Evolutionary conservation across 2,329 filamentous ascomycete species (phyloP).

Genomic region (Triangularia setosa): DNA sequence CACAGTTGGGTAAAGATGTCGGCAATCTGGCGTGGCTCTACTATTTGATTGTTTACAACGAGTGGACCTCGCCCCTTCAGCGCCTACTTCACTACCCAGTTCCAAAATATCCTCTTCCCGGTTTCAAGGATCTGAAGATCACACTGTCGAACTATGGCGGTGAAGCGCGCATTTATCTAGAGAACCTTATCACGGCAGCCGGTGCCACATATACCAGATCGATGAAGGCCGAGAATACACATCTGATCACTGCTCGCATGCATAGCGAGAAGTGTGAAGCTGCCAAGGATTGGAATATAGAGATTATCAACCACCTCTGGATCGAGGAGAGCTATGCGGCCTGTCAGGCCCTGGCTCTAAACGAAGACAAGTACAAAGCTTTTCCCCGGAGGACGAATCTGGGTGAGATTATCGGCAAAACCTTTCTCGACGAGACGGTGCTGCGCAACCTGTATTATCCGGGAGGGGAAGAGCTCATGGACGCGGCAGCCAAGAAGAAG

Average conservation of each 20-base stretch:
- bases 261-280: conserved; percentile 91
- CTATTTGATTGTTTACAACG: conserved; percentile 80
- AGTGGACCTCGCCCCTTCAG: conserved; percentile 80
- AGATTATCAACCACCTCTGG: conserved; percentile 93
- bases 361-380: conserved; percentile 72
- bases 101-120: conserved; percentile 70
- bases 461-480: conserved; percentile 50
- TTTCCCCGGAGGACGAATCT: conserved; percentile 89
- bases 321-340: conserved; percentile 95
- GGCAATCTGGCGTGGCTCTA: conserved; percentile 94
- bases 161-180: conserved; percentile 86
- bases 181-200: conserved; percentile 80
- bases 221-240: conserved; percentile 92
- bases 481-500: conserved; percentile 43
- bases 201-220: conserved; percentile 92
- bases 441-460: conserved; percentile 66
- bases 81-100: conserved; percentile 88
- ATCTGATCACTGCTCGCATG: conserved; percentile 86
- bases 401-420: conserved; percentile 88
- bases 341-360: conserved; percentile 70
- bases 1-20: conserved; percentile 73
- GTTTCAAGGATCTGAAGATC: conserved; percentile 72
- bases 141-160: conserved; percentile 96
- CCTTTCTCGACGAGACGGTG: conserved; percentile 63
- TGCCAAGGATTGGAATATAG: conserved; percentile 85